Base-by-base conservation (phyloP, 306 rosid species). In the Gastrolobium villosum region DNA sequence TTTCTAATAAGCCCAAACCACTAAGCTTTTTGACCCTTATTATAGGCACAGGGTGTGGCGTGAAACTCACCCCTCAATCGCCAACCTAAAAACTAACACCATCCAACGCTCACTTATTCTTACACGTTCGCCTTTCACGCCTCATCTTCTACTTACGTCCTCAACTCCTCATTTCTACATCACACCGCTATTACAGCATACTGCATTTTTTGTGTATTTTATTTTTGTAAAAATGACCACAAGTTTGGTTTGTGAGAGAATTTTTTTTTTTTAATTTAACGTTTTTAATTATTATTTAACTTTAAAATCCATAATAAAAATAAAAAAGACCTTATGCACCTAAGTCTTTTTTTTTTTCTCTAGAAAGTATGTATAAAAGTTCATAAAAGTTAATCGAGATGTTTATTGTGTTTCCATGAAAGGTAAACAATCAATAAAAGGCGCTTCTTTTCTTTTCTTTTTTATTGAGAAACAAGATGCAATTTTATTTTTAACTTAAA, bases 21-120 rank as follows among this genome's bases (percentile, higher is more conserved):
- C 44, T 44, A 68, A 68, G 59, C 37, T 3, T 48, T 68, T 68
- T 68, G 74, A 68, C 75, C 45, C 11, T 4, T 13, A 49, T 6
- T 5, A 4, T 11, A 11, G 62, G 48, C 52, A 62, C 35, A 50
- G 44, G 35, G 75, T 35, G 26, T 36, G 48, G 50, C 10, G 26
- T 70, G 50, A 37, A 13, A 20, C n/a, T 36, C 37, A 14, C 49
- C 50, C 52, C 37, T 50, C 7, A 40, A 50, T 50, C 6, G 1
- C 3, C 13, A 14, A 0, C 28, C 59, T 15, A 70, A 35, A 35
- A 52, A 36, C 6, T 1, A 59, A 10, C 43, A 15, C 39, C 41
- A 13, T 11, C 30, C 28, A 11, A 11, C 35, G 3, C 34, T 40
- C 54, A 43, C 45, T 26, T 14, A 10, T 46, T 46, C 5, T 20